A percentile compares a stretch with the other conserved stretches of the same genome.
Evolutionary conservation across 345 rosid species (phyloP).

Genomic region (Citropsis articulata): DNA sequence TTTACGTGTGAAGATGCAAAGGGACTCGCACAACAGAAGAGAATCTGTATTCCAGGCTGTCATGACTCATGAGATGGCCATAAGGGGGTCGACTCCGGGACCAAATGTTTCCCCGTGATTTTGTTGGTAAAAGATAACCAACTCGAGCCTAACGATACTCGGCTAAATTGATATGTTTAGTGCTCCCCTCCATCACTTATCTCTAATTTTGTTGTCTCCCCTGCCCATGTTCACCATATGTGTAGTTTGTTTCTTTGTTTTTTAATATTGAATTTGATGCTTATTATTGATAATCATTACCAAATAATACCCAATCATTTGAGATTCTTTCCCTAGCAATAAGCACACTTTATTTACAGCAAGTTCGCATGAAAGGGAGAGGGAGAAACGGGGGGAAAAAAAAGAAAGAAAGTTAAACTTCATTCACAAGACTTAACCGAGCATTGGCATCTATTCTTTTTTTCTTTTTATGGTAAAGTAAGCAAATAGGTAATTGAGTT

Average conservation of each 20-base stretch:
- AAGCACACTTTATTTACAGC: constrained; percentile 11
- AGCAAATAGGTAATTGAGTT: constrained; percentile 7
- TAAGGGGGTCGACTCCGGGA: not conserved
- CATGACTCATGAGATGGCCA: not conserved
- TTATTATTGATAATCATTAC: not conserved
- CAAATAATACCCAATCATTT: constrained; percentile 19
- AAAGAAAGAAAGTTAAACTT: not conserved
- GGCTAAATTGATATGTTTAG: no score
- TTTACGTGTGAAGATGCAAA: constrained; percentile 9
- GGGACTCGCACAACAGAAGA: not conserved
- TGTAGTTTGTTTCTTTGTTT: not conserved
- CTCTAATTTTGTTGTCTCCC: not conserved
- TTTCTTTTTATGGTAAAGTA: not conserved
- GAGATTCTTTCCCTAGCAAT: constrained; percentile 5
- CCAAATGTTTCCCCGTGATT: not conserved
- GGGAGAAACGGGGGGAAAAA: not conserved
- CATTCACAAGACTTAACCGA: not conserved
- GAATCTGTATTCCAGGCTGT: not conserved
- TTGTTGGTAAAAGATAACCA: no score
- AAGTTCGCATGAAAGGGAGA: not conserved
- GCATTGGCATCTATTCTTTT: not conserved
- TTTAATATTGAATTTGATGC: not conserved
- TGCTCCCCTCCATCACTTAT: not conserved
- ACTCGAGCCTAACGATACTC: no score
- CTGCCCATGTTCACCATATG: not conserved